These are phyloP conservation scores for Fusarium fracticaudum DNA, from an alignment of 2,329 filamentous ascomycete species.

Conservation along the genomic window DNA sequence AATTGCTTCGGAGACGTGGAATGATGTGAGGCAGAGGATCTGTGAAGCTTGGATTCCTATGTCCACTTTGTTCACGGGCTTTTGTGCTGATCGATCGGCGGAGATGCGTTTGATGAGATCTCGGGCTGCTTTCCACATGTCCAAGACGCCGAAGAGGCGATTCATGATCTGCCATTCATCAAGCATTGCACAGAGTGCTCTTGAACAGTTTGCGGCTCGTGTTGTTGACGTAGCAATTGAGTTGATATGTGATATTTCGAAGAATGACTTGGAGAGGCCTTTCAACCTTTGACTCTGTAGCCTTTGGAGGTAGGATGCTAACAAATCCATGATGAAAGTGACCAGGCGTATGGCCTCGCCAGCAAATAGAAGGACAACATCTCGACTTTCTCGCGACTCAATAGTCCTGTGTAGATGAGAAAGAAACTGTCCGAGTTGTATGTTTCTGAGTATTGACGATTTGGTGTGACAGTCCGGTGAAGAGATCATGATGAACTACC, in stretches of 20 bases:
- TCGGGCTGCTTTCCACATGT: background rate
- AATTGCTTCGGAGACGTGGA: background rate
- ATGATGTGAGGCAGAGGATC: background rate
- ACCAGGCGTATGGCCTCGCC: background rate
- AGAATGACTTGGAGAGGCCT: background rate
- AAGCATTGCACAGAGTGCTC: background rate
- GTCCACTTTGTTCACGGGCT: accelerated
- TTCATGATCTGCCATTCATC: constrained; percentile 14
- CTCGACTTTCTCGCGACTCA: background rate
- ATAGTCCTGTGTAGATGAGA: background rate
- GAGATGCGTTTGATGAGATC: background rate
- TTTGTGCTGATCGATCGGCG: background rate
- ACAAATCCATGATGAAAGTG: background rate
- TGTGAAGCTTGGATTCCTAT: background rate
- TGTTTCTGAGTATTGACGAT: background rate
- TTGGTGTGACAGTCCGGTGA: background rate
- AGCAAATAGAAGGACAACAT: background rate
- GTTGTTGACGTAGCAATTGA: background rate
- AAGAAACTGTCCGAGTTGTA: background rate
- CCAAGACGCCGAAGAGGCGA: background rate
- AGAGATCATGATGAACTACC: background rate
- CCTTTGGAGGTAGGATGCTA: background rate
- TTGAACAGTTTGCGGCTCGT: background rate
- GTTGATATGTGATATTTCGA: background rate
- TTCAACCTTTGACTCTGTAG: background rate